Evolutionary conservation across 257 asterid species (phyloP).

Genomic region (Fraxinus pennsylvanica): DNA sequence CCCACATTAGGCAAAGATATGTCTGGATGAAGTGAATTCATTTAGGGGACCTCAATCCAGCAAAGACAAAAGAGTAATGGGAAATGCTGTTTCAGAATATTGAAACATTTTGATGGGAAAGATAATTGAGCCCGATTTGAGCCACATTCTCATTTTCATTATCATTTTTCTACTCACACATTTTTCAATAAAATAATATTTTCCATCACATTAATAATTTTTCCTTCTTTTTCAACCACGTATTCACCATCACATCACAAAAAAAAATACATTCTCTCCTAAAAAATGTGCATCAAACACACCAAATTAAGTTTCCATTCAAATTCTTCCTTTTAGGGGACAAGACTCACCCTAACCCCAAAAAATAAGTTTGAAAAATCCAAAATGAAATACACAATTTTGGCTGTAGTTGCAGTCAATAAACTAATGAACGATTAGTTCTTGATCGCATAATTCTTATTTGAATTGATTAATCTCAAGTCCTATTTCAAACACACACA

Average conservation of each 20-base stretch:
- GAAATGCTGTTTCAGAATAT: slow-evolving; percentile 32
- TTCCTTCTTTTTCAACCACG: too few species aligned
- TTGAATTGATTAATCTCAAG: background rate
- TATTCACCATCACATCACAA: too few species aligned
- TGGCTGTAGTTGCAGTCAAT: background rate
- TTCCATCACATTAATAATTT: too few species aligned
- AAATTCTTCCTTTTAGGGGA: slow-evolving; percentile 70
- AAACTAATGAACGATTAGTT: background rate
- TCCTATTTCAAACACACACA: too few species aligned
- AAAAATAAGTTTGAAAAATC: slow-evolving; percentile 12
- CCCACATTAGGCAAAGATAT: slow-evolving; percentile 9
- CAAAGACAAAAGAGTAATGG: slow-evolving; percentile 15
- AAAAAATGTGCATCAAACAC: too few species aligned
- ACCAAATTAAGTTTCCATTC: slow-evolving; percentile 14
- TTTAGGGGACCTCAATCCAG: slow-evolving; percentile 37
- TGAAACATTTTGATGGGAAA: slow-evolving; percentile 25
- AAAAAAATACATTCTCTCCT: too few species aligned
- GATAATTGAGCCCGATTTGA: background rate
- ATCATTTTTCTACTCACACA: too few species aligned
- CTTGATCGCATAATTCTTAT: background rate
- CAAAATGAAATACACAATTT: background rate
- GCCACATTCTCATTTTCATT: too few species aligned
- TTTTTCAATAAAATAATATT: too few species aligned
- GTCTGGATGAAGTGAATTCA: slow-evolving; percentile 28
- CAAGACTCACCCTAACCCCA: slow-evolving; percentile 18